Evolutionary conservation across 2,329 filamentous ascomycete genomes (phyloP).

Genomic region (Aspergillus intermedius): DNA sequence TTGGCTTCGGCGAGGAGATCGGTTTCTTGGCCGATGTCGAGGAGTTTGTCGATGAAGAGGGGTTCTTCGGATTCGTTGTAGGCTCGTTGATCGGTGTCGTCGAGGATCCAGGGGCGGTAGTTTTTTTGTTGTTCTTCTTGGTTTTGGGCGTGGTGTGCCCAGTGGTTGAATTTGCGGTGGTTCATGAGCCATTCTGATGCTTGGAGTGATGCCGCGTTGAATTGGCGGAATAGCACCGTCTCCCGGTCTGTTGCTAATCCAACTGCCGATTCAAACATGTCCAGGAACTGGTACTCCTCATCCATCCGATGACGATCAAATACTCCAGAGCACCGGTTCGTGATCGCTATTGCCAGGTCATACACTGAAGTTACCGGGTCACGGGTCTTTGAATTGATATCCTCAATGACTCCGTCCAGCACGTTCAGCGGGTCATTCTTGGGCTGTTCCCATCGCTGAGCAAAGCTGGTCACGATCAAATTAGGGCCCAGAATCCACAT

Average conservation of each 20-base stretch:
- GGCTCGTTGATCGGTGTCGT: conserved; percentile 9
- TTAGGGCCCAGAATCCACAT: conserved; percentile 56
- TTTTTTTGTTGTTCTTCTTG: conserved; percentile 4
- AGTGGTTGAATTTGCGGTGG: conserved; percentile 40
- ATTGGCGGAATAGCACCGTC: conserved; percentile 53
- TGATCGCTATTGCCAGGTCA: conserved; percentile 57
- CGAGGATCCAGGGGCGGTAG: not conserved
- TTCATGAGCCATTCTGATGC: conserved; percentile 51
- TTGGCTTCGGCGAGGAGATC: conserved; percentile 58
- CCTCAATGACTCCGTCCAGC: conserved; percentile 55
- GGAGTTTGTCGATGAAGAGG: conserved; percentile 40
- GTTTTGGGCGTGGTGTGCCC: conserved; percentile 14
- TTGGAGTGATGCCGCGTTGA: conserved; percentile 53
- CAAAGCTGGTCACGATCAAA: conserved; percentile 47
- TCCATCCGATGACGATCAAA: conserved; percentile 56
- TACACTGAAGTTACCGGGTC: conserved; percentile 56
- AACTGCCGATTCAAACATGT: conserved; percentile 62
- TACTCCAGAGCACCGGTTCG: conserved; percentile 52
- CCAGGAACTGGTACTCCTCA: conserved; percentile 57
- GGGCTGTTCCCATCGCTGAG: conserved; percentile 45
- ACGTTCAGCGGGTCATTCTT: conserved; percentile 59
- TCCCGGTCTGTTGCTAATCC: conserved; percentile 49
- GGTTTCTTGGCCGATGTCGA: conserved; percentile 56
- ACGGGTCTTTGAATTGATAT: conserved; percentile 58
- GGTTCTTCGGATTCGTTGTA: conserved; percentile 31